Evolutionary conservation across 1,139 yeast genomes (phyloP), one percentile per base, ranked within the genome.

Genomic region (Debaryomyces sp.): DNA sequence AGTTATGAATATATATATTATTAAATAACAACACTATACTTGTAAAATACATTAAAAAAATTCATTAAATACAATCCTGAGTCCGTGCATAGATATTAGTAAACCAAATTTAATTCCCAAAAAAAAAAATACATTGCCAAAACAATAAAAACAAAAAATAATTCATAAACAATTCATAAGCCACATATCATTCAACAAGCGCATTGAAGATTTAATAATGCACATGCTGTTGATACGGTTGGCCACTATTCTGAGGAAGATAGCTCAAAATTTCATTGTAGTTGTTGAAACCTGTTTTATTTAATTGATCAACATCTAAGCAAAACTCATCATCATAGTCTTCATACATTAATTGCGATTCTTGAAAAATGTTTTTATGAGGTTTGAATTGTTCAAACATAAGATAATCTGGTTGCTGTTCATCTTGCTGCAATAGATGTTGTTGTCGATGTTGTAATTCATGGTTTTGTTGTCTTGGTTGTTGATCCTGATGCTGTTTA

Each of bases 311-410:
- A 13, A 70, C 63, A 54, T 75, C 80, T 49, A 75, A 68, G 57
- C 81, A 75, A 54, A 61, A 76, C 39, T 74, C 80, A 53, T 76
- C 80, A 54, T 75, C 80, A 55, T 73, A 75, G 54, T 75, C 79
- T 12, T 68, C 66, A 41, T 43, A 21, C 30, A 34, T 13, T 33
- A 34, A 17, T 13, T 43, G 41, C 9, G 41, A 10, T 7, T 39
- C 33, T n/a, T 34, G 34, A 24, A 30, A 39, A 24, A 22, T n/a
- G 9, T 42, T 32, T 13, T 38, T 29, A 7, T 37, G 41, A 17
- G 45, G 44, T 8, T 30, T 35, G 22, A 40, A 42, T 29, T 43
- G 51, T 4, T 38, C 45, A 33, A 30, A 33, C 39, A 35, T 36
- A n/a, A 35, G 29, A n/a, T 23, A 24, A 33, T 37, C 40, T 36